A percentile compares a stretch with the other conserved stretches of the same genome.
Conservation (phyloP, 805 yeast genomes). For the Debaryomyces prosopidis region DNA sequence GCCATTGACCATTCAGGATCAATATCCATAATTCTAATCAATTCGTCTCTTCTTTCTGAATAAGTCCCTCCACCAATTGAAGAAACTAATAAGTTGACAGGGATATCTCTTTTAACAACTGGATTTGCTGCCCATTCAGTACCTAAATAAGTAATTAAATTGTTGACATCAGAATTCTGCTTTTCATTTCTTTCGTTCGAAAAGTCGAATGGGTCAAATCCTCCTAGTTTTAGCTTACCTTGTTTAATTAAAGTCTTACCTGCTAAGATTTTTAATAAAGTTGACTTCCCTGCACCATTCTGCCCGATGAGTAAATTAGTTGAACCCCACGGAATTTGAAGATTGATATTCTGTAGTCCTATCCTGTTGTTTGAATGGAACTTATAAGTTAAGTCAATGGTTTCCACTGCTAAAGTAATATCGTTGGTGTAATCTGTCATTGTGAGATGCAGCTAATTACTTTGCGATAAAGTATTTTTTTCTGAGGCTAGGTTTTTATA, state of each 20-base stretch:
- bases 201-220: slow-evolving; percentile 77
- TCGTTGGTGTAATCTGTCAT: slow-evolving; percentile 7
- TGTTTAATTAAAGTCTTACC: slow-evolving; percentile 84
- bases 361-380: slow-evolving; percentile 59
- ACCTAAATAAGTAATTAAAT: slow-evolving; percentile 76
- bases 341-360: slow-evolving; percentile 64
- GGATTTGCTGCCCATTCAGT: slow-evolving; percentile 97
- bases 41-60: slow-evolving; percentile 72
- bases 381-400: slow-evolving; percentile 64
- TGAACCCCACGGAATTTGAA: slow-evolving; percentile 67
- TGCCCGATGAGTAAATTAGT: slow-evolving; percentile 86
- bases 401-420: slow-evolving; percentile 52
- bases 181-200: slow-evolving; percentile 51
- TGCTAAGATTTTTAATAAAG: slow-evolving; percentile 78
- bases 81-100: slow-evolving; percentile 73
- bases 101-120: slow-evolving; percentile 86
- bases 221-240: slow-evolving; percentile 74
- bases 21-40: slow-evolving; percentile 78
- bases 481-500: background rate
- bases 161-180: slow-evolving; percentile 45
- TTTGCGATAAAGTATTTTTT: background rate
- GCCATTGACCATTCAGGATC: slow-evolving; percentile 93
- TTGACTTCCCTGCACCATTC: slow-evolving; percentile 97
- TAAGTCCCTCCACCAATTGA: slow-evolving; percentile 73
- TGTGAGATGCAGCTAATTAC: background rate